Base-by-base conservation (phyloP, 306 rosid species). In the Ceratonia siliqua region DNA sequence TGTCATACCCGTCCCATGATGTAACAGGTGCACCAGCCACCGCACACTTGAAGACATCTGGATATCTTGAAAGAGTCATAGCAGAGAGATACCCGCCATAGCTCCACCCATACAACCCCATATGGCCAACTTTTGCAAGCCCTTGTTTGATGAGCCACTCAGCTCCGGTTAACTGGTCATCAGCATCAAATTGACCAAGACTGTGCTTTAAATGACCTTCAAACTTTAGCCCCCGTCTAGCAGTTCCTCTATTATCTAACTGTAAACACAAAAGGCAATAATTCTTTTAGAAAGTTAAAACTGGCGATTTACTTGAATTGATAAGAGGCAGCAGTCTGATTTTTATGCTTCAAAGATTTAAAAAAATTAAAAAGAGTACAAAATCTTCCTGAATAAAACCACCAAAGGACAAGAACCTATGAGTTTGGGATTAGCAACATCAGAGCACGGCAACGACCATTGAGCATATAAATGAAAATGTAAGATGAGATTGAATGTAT, bases 41-140 rank as follows among this genome's bases (percentile, higher is more conserved):
- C 5, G 96, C 96, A 36, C 97, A 90, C 59, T 74, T 80, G 84
- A 88, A 94, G 77, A 85, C 68, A 30, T 87, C 93, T 1, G 99
- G 91, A 82, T 80, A 88, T 74, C 96, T 84, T 28, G 89, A 89
- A 59, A 94, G 81, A 43, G 93, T 49, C 87, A 92, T 87, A 9
- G 96, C 99, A 2, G 99, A 92, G 25, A 94, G 95, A 75, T 84
- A 94, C 41, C 99, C 99, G 0, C 98, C 99, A 2, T 94, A 94
- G 87, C 99, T 94, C 99, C 99, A 94, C 5, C 99, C 99, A 2
- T 90, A 94, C 77, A 94, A 75, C 18, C 99, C 99, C 13, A 94
- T 88, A 76, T 85, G 92, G 49, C 95, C 89, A 50, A 68, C 86
- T 79, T 84, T 78, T 38, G 99, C 84, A 18, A 94, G 89, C 62